A percentile compares a stretch with the other conserved stretches of the same genome.
Conservation (phyloP, 768 basidiomycete species). For the Pisolithus tinctorius region DNA sequence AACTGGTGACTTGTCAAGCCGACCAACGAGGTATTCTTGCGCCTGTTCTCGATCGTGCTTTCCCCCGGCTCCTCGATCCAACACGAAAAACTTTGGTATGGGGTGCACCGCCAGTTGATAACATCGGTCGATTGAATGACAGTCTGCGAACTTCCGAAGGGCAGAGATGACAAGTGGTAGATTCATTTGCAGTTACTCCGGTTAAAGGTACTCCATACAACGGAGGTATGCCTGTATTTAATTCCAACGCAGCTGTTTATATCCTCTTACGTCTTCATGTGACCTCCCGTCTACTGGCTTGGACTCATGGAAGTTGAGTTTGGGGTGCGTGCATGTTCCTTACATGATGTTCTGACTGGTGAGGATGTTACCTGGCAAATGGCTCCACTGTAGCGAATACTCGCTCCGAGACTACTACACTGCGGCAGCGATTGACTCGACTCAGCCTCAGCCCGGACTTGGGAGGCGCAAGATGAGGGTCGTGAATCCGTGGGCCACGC, state of each 20-base stretch:
- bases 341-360: no score
- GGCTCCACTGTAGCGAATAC: no score
- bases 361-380: no score
- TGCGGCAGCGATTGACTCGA: no score
- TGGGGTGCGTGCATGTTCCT: no score
- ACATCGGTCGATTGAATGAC: constrained; percentile 39
- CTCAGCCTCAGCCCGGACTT: no score
- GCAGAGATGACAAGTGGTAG: neutral
- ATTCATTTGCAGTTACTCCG: neutral
- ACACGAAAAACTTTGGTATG: constrained; percentile 57
- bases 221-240: neutral
- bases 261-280: no score
- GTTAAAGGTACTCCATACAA: neutral
- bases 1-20: neutral
- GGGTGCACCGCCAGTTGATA: constrained; percentile 68
- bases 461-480: no score
- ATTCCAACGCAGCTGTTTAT: no score
- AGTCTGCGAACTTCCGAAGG: constrained; percentile 1
- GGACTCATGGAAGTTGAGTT: no score
- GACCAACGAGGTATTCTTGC: constrained; percentile 39
- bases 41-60: constrained; percentile 35
- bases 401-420: no score
- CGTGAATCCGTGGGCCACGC: no score
- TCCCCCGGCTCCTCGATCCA: constrained; percentile 54
- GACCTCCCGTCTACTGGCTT: constrained; percentile 2